Percentiles rank a stretch among this genome's conserved stretches.
phyloP scores from a whole-genome alignment of 2,329 filamentous ascomycete species.

The Juglanconis juglandina region DNA sequence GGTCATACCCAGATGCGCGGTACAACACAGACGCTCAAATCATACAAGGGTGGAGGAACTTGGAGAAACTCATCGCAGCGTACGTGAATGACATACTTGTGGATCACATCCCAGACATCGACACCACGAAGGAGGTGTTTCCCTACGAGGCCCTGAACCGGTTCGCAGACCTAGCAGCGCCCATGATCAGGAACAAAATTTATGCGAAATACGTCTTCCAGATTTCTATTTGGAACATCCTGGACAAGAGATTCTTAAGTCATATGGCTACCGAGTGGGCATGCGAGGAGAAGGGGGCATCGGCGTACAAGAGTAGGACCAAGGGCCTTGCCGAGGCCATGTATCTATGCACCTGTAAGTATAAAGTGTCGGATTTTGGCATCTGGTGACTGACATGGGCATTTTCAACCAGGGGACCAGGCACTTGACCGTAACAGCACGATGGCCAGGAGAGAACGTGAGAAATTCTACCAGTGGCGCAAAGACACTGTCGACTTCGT shows the following conservation, averaged over 20 bases:
- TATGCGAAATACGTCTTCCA: constrained; percentile 4
- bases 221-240: constrained; percentile 3
- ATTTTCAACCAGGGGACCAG: neutral
- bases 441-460: neutral
- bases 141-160: neutral
- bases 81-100: neutral
- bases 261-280: constrained; percentile 1
- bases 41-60: neutral
- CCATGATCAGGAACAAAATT: neutral
- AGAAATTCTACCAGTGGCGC: constrained; percentile 2
- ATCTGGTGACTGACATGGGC: neutral
- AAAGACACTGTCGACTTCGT: constrained; percentile 1
- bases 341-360: neutral
- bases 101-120: neutral
- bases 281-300: neutral
- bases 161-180: neutral
- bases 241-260: neutral
- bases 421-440: neutral
- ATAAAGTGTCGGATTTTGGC: no score
- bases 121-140: neutral
- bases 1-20: neutral
- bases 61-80: neutral
- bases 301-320: neutral
- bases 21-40: neutral
- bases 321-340: neutral